phyloP scores from a whole-genome alignment of 495 filamentous ascomycete genomes.

The Neurospora discreta region DNA sequence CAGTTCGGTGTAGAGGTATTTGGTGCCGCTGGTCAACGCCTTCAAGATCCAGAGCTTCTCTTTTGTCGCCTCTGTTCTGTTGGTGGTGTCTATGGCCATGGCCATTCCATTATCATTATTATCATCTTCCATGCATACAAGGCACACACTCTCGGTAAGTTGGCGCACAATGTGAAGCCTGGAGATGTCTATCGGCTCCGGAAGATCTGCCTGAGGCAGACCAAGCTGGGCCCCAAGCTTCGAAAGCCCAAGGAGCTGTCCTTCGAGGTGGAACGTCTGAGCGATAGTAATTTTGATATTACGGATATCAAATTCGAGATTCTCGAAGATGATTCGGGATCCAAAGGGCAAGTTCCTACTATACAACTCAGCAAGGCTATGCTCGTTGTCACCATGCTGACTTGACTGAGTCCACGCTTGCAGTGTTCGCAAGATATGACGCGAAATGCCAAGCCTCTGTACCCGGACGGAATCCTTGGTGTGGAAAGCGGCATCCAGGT shows the following conservation, averaged over 20 bases:
- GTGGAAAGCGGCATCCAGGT: constrained; percentile 34
- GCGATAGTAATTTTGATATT: constrained; percentile 28
- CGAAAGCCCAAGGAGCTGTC: constrained; percentile 22
- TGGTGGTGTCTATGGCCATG: background rate
- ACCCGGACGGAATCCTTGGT: constrained; percentile 32
- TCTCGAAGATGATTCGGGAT: constrained; percentile 34
- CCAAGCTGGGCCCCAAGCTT: constrained; percentile 21
- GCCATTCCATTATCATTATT: background rate
- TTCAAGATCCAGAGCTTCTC: constrained; percentile 34
- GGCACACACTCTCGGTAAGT: constrained; percentile 35
- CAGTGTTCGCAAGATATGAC: constrained; percentile 32
- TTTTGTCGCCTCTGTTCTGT: background rate
- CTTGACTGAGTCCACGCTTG: constrained; percentile 25
- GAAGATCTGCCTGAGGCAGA: constrained; percentile 15
- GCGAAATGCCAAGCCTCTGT: constrained; percentile 29
- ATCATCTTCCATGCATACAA: constrained; percentile 23
- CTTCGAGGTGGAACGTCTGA: constrained; percentile 32
- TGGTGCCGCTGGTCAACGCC: constrained; percentile 35
- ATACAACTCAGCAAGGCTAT: constrained; percentile 10
- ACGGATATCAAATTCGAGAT: constrained; percentile 26
- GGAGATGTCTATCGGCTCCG: constrained; percentile 28
- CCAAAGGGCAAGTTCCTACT: constrained; percentile 29
- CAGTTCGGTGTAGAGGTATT: constrained; percentile 38
- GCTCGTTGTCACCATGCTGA: background rate
- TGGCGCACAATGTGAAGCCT: constrained; percentile 28